phyloP scores from a whole-genome alignment of 169 alveolate species.

The Plasmodium falciparum region DNA sequence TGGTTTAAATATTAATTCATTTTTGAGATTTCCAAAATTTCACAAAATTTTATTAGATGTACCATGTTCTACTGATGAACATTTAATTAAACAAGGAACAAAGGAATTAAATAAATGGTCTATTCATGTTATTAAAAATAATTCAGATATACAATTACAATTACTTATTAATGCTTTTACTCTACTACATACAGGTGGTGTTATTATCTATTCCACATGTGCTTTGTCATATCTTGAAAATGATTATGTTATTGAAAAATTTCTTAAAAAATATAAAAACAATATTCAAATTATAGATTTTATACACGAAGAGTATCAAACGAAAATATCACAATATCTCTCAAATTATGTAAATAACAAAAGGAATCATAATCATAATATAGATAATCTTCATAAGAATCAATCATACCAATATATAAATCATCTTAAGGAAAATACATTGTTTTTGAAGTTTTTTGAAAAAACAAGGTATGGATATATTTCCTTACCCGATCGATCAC shows the following conservation, averaged over 20 bases:
- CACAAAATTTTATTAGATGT: conserved; percentile 86
- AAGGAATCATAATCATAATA: neutral
- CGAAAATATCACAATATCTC: conserved; percentile 1
- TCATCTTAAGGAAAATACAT: conserved; percentile 16
- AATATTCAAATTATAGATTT: conserved; percentile 31
- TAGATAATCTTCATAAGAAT: neutral
- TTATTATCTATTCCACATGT: conserved; percentile 85
- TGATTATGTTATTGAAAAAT: conserved; percentile 75
- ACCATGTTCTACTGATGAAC: conserved; percentile 87
- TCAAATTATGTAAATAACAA: neutral
- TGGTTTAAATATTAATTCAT: conserved; percentile 71
- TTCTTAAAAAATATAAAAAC: conserved; percentile 13
- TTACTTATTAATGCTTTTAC: conserved; percentile 77
- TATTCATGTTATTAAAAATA: conserved; percentile 78
- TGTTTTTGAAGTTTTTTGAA: conserved; percentile 67
- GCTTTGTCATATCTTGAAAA: conserved; percentile 85
- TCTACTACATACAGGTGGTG: conserved; percentile 81
- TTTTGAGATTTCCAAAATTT: conserved; percentile 79
- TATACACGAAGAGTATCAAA: conserved; percentile 22
- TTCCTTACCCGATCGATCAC: conserved; percentile 81
- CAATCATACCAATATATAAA: neutral
- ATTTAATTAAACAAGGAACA: conserved; percentile 57
- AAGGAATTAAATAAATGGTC: conserved; percentile 79
- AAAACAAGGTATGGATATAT: conserved; percentile 83
- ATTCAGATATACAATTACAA: conserved; percentile 79